Base-by-base conservation (phyloP, 768 basidiomycete genomes). In the Psilocybe azurescens region DNA sequence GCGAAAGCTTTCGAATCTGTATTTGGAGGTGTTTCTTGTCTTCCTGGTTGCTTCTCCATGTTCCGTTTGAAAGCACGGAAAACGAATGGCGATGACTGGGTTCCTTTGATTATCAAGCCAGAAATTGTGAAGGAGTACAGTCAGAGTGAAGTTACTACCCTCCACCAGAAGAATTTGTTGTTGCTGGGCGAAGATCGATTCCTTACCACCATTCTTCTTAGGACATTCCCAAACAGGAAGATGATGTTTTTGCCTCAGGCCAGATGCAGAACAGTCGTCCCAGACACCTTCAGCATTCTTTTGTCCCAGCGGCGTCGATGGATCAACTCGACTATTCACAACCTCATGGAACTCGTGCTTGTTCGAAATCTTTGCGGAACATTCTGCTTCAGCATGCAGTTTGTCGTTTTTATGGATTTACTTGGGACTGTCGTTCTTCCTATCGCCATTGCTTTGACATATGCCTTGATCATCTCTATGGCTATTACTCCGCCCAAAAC, bases 21-120 rank as follows among this genome's bases (percentile, higher is more conserved):
- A 28, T 99, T 99, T 70, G 97, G 97, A 72, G 97, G 97, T 86
- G 97, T 99, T 60, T 95, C 97, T 11, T 99, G 97, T 81, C 81
- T 99, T 30, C 97, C 97, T 0, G 97, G 97, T n/a, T 99, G 97
- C 77, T 99, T 99, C 80, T 97, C 95, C 56, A 99, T 99, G 97
- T 99, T 99, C 78, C 85, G 97, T 56, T 83, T 99, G 72, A 99
- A 99, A 75, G 96, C 95, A 7, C 86, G 97, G 57, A 94, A 90
- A 71, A 74, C 85, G 16, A 83, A 84, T 20, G 96, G 95, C 56
- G 94, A 96, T 63, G 97, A 99, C 70, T 99, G 97, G 97, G 84
- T 99, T 24, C 97, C 97, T 4, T 87, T 99, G 64, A 93, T 99
- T 72, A 88, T 93, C 74, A 97, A 98, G 71, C 96, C 96, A 16